A percentile compares a stretch with the other conserved stretches of the same genome.
Conservation (phyloP, 331 rosid species). For the Quercus tomentella region DNA sequence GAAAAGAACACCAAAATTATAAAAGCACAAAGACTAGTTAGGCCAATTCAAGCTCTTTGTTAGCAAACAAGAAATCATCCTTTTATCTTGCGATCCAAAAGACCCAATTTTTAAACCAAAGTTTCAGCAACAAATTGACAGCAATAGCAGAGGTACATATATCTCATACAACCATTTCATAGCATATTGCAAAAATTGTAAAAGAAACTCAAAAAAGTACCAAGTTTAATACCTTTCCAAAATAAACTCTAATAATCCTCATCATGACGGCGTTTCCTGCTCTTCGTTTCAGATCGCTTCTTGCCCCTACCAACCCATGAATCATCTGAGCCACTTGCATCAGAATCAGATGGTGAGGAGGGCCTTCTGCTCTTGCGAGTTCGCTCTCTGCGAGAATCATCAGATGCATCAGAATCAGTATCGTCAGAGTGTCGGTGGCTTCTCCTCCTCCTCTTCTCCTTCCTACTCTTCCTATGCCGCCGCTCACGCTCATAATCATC, state of each 20-base stretch:
- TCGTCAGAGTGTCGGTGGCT: constrained; percentile 56
- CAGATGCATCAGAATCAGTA: constrained; percentile 65
- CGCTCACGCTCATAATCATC: constrained; percentile 43
- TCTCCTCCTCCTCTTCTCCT: constrained; percentile 71
- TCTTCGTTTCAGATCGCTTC: constrained; percentile 59
- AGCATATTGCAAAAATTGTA: neutral
- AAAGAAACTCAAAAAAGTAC: neutral
- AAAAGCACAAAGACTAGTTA: neutral
- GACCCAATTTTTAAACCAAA: neutral
- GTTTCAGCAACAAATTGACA: constrained; percentile 5
- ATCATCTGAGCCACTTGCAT: constrained; percentile 45
- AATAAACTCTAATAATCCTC: constrained; percentile 36
- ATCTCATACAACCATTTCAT: neutral
- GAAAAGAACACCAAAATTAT: neutral
- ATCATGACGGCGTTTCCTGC: constrained; percentile 36
- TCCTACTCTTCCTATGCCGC: constrained; percentile 62
- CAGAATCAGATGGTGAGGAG: constrained; percentile 40
- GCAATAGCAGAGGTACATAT: neutral
- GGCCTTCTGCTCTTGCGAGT: constrained; percentile 56
- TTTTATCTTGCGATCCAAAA: neutral
- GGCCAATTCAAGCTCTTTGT: neutral
- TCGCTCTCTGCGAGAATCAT: constrained; percentile 40
- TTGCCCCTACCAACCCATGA: constrained; percentile 49
- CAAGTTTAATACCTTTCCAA: neutral
- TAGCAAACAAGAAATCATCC: neutral